Conservation (phyloP, 495 filamentous ascomycete species). For the Penicillium flavigenum region DNA sequence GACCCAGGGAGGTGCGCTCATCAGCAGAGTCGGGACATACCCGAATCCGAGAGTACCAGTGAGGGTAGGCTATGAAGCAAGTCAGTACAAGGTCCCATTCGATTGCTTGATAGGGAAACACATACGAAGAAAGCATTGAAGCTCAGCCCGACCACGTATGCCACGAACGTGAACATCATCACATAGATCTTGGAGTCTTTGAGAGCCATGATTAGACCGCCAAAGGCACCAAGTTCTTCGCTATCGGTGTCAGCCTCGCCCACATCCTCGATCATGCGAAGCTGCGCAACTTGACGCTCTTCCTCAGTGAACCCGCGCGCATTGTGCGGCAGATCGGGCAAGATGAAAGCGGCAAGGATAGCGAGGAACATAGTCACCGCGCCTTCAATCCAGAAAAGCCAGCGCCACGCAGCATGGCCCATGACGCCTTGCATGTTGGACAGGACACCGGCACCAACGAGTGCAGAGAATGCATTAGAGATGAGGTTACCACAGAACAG, state of each 20-base stretch:
- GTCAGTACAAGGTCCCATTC: slow-evolving; percentile 52
- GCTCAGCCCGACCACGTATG: slow-evolving; percentile 35
- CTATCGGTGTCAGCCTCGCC: slow-evolving; percentile 67
- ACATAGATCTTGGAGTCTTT: slow-evolving; percentile 70
- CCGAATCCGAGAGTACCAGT: slow-evolving; percentile 69
- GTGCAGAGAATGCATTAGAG: slow-evolving; percentile 64
- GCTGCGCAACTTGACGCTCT: slow-evolving; percentile 64
- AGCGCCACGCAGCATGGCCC: slow-evolving; percentile 57
- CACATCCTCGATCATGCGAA: slow-evolving; percentile 73
- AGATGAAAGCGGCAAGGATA: slow-evolving; percentile 51
- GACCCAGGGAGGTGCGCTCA: slow-evolving; percentile 75
- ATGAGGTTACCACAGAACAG: slow-evolving; percentile 48
- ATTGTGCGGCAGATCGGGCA: slow-evolving; percentile 75
- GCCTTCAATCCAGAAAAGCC: slow-evolving; percentile 61
- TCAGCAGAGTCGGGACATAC: slow-evolving; percentile 66
- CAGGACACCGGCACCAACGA: slow-evolving; percentile 51
- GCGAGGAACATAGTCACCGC: slow-evolving; percentile 35
- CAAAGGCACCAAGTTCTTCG: slow-evolving; percentile 59
- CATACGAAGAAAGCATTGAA: slow-evolving; percentile 42
- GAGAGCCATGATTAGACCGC: slow-evolving; percentile 67
- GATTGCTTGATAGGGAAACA: background rate
- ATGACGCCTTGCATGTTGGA: slow-evolving; percentile 42
- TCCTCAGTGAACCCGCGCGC: slow-evolving; percentile 67
- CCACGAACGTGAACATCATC: slow-evolving; percentile 50
- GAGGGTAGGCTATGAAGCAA: slow-evolving; percentile 74